Evolutionary conservation across 2,329 filamentous ascomycete species (phyloP).

Genomic region (Saccharata proteae): DNA sequence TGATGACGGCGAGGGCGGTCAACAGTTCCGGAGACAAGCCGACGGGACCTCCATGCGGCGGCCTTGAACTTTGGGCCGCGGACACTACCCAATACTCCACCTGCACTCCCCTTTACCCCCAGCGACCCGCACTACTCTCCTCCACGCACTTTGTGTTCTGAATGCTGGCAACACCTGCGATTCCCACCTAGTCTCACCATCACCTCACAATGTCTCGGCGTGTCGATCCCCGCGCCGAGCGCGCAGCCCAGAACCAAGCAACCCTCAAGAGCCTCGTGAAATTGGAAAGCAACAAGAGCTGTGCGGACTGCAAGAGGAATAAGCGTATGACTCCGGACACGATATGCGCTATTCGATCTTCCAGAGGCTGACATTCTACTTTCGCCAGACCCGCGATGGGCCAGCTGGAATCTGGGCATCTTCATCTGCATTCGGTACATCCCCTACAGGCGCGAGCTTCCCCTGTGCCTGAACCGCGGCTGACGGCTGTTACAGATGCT

Average conservation of each 20-base stretch:
- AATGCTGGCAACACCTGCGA: too few relatives aligned
- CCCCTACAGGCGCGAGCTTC: constrained; percentile 1
- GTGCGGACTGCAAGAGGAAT: constrained; percentile 97
- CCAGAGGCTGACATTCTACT: not conserved
- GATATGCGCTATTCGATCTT: not conserved
- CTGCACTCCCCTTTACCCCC: too few relatives aligned
- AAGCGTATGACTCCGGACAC: constrained; percentile 55
- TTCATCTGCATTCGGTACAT: constrained; percentile 79
- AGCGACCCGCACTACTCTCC: too few relatives aligned
- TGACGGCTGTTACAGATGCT: constrained; percentile 48
- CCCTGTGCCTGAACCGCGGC: constrained; percentile 3
- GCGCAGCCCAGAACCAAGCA: constrained; percentile 83
- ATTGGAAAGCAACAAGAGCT: constrained; percentile 89
- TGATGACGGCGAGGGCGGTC: too few relatives aligned
- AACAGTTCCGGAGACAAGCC: too few relatives aligned
- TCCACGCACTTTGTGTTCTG: too few relatives aligned
- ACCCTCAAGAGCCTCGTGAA: constrained; percentile 93
- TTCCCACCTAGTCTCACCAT: too few relatives aligned
- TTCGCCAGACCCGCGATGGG: constrained; percentile 84
- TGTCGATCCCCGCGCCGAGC: constrained; percentile 63
- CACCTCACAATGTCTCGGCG: constrained; percentile 64
- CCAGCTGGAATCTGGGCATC: constrained; percentile 94
- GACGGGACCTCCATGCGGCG: too few relatives aligned
- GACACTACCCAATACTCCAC: too few relatives aligned
- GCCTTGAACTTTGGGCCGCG: too few relatives aligned